Evolutionary conservation across 2,329 filamentous ascomycete species (phyloP).

Genomic region (Cyphellophora europaea): DNA sequence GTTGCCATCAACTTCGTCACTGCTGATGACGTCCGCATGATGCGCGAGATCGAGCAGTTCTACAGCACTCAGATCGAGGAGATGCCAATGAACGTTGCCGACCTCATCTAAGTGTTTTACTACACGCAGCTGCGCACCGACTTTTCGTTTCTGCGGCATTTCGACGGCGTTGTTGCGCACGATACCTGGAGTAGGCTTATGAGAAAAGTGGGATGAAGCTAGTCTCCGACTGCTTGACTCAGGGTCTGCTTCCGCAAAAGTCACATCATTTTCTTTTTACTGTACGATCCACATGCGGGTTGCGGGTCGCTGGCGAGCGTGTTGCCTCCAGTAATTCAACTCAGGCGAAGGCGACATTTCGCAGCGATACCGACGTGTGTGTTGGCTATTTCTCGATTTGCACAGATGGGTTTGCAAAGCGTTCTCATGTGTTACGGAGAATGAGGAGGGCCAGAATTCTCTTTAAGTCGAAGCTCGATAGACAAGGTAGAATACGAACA

Average conservation of each 20-base stretch:
- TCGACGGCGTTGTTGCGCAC: constrained; percentile 19
- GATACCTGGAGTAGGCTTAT: constrained; percentile 10
- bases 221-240: constrained; percentile 21
- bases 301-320: too few species aligned
- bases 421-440: too few species aligned
- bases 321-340: too few species aligned
- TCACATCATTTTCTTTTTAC: too few species aligned
- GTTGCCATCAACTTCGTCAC: constrained; percentile 99
- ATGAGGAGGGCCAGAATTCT: too few species aligned
- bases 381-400: too few species aligned
- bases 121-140: constrained; percentile 6
- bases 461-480: too few species aligned
- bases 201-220: constrained; percentile 23
- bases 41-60: constrained; percentile 99
- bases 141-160: constrained; percentile 14
- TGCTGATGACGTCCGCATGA: constrained; percentile 97
- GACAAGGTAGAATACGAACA: too few species aligned
- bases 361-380: too few species aligned
- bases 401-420: too few species aligned
- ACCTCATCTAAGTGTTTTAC: constrained; percentile 21
- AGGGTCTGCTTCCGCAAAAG: constrained; percentile 6
- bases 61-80: constrained; percentile 99
- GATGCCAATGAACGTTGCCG: constrained; percentile 90
- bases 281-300: too few species aligned
- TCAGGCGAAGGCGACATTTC: too few species aligned